Evolutionary conservation across 495 filamentous ascomycete species (phyloP).

Genomic region (Penicillium malachiteum): DNA sequence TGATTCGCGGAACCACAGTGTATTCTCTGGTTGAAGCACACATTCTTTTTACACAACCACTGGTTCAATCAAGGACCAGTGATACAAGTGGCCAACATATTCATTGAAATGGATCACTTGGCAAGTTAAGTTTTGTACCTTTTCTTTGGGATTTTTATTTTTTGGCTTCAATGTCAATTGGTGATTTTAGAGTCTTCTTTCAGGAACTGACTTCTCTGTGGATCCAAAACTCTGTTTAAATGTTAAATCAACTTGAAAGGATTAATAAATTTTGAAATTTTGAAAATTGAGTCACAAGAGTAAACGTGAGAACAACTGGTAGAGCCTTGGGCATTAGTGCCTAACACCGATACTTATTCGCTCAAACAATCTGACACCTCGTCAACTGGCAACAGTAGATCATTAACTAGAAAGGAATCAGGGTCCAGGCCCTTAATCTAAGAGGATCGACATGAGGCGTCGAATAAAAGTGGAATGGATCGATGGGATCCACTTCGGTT

Average conservation of each 20-base stretch:
- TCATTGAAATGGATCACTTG: slow-evolving; percentile 2
- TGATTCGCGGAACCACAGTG: slow-evolving; percentile 3
- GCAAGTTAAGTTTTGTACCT: slow-evolving; percentile 8
- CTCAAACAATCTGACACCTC: too few relatives aligned
- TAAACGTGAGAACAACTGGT: too few relatives aligned
- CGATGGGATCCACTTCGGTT: background rate
- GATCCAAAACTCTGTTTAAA: too few relatives aligned
- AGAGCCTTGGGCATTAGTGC: too few relatives aligned
- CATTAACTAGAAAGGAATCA: background rate
- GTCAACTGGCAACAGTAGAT: too few relatives aligned
- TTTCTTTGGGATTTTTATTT: too few relatives aligned
- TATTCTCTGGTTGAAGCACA: slow-evolving; percentile 1
- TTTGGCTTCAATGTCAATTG: too few relatives aligned
- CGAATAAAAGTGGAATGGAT: background rate
- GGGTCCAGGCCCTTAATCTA: background rate
- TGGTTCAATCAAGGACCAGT: slow-evolving; percentile 3
- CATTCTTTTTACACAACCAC: background rate
- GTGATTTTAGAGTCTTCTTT: background rate
- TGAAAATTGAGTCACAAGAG: background rate
- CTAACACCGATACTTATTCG: too few relatives aligned
- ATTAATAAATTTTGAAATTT: background rate
- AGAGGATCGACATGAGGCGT: background rate
- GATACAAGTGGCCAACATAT: background rate
- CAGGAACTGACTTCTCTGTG: background rate
- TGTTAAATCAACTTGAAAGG: background rate